Conservation (phyloP, 371 early-diverging fungal genomes). For the Parasitella parasitica region DNA sequence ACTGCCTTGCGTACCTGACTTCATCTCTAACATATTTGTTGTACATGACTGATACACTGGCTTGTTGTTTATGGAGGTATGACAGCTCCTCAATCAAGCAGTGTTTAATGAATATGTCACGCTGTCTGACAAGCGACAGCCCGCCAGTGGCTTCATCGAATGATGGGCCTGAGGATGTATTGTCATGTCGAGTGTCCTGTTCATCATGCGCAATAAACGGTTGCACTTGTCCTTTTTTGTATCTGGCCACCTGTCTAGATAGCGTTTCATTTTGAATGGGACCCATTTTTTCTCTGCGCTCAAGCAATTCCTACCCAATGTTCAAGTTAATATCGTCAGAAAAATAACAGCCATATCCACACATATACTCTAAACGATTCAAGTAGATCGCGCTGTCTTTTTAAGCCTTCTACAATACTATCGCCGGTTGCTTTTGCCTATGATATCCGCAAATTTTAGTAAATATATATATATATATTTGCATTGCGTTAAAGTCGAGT, state of each 20-base stretch:
- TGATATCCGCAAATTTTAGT: background rate
- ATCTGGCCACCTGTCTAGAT: conserved; percentile 27
- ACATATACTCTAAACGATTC: conserved; percentile 62
- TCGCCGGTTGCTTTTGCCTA: conserved; percentile 25
- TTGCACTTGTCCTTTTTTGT: conserved; percentile 30
- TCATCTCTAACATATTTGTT: conserved; percentile 63
- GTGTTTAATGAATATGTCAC: conserved; percentile 35
- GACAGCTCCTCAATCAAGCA: conserved; percentile 35
- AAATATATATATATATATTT: no score
- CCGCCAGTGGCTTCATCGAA: conserved; percentile 18
- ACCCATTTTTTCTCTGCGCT: conserved; percentile 25
- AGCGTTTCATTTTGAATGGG: conserved; percentile 33
- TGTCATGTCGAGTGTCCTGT: background rate
- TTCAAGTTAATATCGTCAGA: no score
- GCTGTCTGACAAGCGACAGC: conserved; percentile 29
- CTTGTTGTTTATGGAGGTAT: conserved; percentile 44
- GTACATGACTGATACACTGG: conserved; percentile 56
- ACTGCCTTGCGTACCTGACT: conserved; percentile 50
- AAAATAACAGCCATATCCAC: no score
- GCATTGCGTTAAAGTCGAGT: background rate
- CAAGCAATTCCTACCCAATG: conserved; percentile 15
- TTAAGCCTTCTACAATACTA: conserved; percentile 64
- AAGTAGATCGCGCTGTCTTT: conserved; percentile 64
- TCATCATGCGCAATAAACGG: conserved; percentile 20
- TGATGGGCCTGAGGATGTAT: background rate